These are phyloP conservation scores for Trichoderma asperellum DNA, from an alignment of 2,329 filamentous ascomycete species.

Conservation along the genomic window DNA sequence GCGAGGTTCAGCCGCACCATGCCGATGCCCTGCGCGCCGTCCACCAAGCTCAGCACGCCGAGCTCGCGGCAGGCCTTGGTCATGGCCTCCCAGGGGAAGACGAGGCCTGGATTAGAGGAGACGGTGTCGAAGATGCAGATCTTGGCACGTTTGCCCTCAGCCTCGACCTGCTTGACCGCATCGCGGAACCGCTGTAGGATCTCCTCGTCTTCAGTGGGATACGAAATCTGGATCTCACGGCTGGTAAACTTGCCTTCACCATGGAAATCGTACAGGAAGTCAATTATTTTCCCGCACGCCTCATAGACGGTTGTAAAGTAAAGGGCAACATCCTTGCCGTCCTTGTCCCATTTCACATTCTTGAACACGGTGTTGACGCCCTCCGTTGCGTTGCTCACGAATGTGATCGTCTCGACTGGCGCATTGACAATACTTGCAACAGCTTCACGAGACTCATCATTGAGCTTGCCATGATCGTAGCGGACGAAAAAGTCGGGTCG, in stretches of 20 bases:
- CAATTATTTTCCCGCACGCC: conserved; percentile 68
- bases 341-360: conserved; percentile 45
- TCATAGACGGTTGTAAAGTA: conserved; percentile 81
- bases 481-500: conserved; percentile 61
- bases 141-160: conserved; percentile 63
- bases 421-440: conserved; percentile 70
- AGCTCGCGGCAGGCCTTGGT: conserved; percentile 66
- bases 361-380: conserved; percentile 30
- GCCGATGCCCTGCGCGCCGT: conserved; percentile 84
- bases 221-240: conserved; percentile 63
- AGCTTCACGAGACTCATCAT: conserved; percentile 60
- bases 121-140: conserved; percentile 78
- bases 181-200: conserved; percentile 64
- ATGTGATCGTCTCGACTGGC: conserved; percentile 68
- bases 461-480: conserved; percentile 60
- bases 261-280: conserved; percentile 41
- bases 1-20: conserved; percentile 73
- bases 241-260: conserved; percentile 46
- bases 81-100: conserved; percentile 76
- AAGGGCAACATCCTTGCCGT: conserved; percentile 77
- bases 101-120: conserved; percentile 75
- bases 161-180: conserved; percentile 57
- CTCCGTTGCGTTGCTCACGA: conserved; percentile 68
- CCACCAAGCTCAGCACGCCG: conserved; percentile 73
- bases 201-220: conserved; percentile 71